These are phyloP conservation scores for Umbelopsis sp. DNA, from an alignment of 192 early-diverging fungal species.

Conservation along the genomic window DNA sequence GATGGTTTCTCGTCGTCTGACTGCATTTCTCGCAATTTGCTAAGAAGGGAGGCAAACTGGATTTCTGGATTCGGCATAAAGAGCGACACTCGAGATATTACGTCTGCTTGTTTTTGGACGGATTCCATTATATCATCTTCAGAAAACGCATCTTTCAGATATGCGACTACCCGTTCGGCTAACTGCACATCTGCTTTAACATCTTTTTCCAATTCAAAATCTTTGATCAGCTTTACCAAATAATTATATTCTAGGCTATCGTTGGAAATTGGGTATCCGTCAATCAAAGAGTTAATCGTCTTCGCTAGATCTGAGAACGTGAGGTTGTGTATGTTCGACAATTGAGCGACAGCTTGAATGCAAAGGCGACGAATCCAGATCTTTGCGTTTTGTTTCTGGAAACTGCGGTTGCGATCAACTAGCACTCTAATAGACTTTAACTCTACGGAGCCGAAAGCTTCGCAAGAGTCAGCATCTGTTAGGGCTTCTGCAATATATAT, in stretches of 20 bases:
- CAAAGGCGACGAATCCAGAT: slow-evolving; percentile 29
- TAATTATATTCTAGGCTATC: slow-evolving; percentile 25
- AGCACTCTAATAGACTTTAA: slow-evolving; percentile 35
- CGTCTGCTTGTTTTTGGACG: slow-evolving; percentile 31
- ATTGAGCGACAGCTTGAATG: slow-evolving; percentile 8
- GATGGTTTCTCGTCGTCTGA: too few relatives aligned
- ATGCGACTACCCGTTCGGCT: slow-evolving; percentile 19
- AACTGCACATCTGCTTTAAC: neutral
- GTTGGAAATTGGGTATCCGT: slow-evolving; percentile 20
- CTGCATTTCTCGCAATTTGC: neutral
- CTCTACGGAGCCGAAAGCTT: slow-evolving; percentile 37
- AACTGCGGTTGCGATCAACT: slow-evolving; percentile 33
- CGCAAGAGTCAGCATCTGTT: slow-evolving; percentile 16
- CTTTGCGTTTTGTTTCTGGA: slow-evolving; percentile 30
- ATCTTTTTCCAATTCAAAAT: slow-evolving; percentile 4
- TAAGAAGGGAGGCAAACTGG: neutral
- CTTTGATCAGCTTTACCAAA: slow-evolving; percentile 22
- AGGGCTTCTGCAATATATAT: slow-evolving; percentile 34
- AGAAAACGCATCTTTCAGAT: slow-evolving; percentile 25
- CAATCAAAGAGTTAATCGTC: slow-evolving; percentile 30
- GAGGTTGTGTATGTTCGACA: slow-evolving; percentile 18
- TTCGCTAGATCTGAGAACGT: slow-evolving; percentile 39
- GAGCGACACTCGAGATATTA: slow-evolving; percentile 24
- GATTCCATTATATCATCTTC: slow-evolving; percentile 5
- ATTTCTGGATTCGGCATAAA: neutral